A percentile compares a stretch with the other conserved stretches of the same genome.
phyloP scores from a whole-genome alignment of 1,139 yeast genomes.

The Yamadazyma membranifaciens region DNA sequence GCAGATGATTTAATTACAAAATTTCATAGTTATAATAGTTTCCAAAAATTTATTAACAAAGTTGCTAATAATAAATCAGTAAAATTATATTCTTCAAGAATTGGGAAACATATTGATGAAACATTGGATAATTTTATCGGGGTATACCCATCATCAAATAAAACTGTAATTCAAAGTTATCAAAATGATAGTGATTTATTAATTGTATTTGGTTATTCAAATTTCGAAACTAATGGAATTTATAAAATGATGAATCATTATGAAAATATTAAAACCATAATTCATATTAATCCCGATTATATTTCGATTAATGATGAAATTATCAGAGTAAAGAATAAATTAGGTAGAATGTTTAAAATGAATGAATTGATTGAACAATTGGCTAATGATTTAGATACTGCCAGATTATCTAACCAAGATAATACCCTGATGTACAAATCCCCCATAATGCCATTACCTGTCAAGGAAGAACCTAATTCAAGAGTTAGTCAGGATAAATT shows the following conservation, averaged over 20 bases:
- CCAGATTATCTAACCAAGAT: conserved; percentile 12
- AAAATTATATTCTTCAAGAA: conserved; percentile 30
- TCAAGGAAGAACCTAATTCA: background rate
- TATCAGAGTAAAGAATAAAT: conserved; percentile 21
- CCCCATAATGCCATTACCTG: background rate
- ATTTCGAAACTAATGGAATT: conserved; percentile 55
- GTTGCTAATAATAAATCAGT: conserved; percentile 25
- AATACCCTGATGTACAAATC: conserved; percentile 14
- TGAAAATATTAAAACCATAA: conserved; percentile 20
- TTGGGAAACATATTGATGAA: conserved; percentile 67
- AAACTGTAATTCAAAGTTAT: conserved; percentile 24
- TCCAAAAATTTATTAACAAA: conserved; percentile 45
- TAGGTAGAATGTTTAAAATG: conserved; percentile 21
- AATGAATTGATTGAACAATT: conserved; percentile 21
- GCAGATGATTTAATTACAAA: conserved; percentile 68
- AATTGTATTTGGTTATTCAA: conserved; percentile 49
- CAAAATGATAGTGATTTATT: conserved; percentile 45
- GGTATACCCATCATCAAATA: conserved; percentile 39
- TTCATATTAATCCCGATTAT: conserved; percentile 37
- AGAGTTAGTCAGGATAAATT: conserved; percentile 27
- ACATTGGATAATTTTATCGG: conserved; percentile 58
- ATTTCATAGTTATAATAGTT: conserved; percentile 39
- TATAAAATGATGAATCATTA: conserved; percentile 20
- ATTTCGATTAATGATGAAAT: conserved; percentile 26
- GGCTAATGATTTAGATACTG: conserved; percentile 13